Evolutionary conservation across 352 stramenopile species (phyloP).

Genomic region (Pythium vanterpoolii): DNA sequence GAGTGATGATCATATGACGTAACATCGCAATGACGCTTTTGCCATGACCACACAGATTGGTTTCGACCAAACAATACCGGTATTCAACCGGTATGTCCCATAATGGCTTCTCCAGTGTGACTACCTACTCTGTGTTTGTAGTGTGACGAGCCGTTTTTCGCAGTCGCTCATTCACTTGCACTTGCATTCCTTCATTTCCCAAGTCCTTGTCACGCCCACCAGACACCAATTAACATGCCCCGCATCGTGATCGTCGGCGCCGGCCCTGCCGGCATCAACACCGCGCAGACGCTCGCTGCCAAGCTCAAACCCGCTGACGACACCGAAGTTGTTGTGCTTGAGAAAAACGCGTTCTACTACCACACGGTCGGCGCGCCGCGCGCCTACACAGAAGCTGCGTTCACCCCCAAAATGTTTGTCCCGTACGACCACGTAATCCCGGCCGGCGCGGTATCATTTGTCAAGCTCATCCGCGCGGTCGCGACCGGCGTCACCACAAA

Average conservation of each 20-base stretch:
- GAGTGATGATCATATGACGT: too few species aligned
- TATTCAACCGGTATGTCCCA: too few species aligned
- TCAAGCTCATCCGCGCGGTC: constrained; percentile 18
- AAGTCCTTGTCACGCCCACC: too few species aligned
- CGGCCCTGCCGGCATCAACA: constrained; percentile 47
- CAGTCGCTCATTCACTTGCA: neutral
- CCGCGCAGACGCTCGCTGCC: constrained; percentile 36
- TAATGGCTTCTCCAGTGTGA: too few species aligned
- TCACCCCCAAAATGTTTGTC: constrained; percentile 57
- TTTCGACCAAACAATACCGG: neutral
- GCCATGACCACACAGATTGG: neutral
- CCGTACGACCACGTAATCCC: constrained; percentile 61
- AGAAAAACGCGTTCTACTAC: constrained; percentile 56
- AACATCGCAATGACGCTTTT: neutral
- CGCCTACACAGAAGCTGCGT: constrained; percentile 49
- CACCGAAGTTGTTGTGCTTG: constrained; percentile 47
- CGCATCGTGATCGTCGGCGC: constrained; percentile 59
- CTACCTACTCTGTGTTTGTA: too few species aligned
- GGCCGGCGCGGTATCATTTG: constrained; percentile 8
- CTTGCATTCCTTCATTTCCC: neutral
- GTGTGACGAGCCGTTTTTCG: too few species aligned
- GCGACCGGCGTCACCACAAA: constrained; percentile 20
- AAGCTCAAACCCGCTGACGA: constrained; percentile 34
- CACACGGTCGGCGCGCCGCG: constrained; percentile 43
- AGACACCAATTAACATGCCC: constrained; percentile 19